Evolutionary conservation across 1,284 basidiomycete species (phyloP), one percentile per base, ranked within the genome.

Genomic region (Inonotus obliquus): DNA sequence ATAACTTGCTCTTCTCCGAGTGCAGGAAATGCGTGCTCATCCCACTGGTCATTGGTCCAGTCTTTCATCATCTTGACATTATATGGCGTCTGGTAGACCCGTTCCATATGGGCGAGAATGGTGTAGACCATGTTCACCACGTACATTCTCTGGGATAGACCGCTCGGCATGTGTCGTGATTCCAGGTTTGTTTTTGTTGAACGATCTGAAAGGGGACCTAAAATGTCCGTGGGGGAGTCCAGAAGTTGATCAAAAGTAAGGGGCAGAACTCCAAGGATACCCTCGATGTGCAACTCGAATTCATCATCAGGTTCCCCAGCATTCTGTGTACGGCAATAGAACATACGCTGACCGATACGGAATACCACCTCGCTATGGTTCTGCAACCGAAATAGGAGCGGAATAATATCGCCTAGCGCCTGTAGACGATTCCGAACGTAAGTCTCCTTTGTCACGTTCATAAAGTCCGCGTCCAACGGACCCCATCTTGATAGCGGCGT

Each of bases 401-500:
- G 60, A 37, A 48, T 25, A 11, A 48, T 41, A 11, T 60, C 52
- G 9, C 52, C 52, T 19, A 61, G 19, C 23, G 47, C 41, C 11
- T 48, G 29, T 47, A 61, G 29, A 7, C 49, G 17, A 21, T 38
- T 25, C 35, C 60, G 21, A 2, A 54, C 21, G 1, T 17, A 32
- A 21, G 39, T 17, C 9, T 11, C 27, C 14, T 13, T 14, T 25
- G 19, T 23, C n/a, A 41, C 11, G 52, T 54, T 27, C 41, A 41
- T 41, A 35, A 56, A 25, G 19, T 11, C 14, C 4, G n/a, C 45
- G 45, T 61, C 60, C 10, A 57, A 11, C n/a, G 44, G 13, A 7
- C 60, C 60, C 60, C 60, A 61, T 14, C 60, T 54, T 21, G 54
- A 41, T 23, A 51, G 29, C 10, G 53, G 44, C 7, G 25, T 13